phyloP scores from a whole-genome alignment of 371 early-diverging fungal species.

The Syncephalastrum racemosum region DNA sequence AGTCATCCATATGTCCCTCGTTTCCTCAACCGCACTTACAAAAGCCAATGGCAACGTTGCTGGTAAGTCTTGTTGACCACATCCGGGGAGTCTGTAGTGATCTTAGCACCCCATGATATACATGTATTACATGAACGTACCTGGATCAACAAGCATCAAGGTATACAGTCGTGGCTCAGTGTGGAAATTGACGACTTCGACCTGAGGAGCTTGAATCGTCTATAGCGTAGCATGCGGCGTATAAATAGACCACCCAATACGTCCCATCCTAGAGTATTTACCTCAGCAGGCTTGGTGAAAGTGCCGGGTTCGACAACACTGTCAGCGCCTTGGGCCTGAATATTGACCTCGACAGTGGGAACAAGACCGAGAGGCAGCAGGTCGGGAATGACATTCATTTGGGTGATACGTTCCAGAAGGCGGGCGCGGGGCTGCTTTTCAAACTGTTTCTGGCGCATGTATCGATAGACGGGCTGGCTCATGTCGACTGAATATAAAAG shows the following conservation, averaged over 20 bases:
- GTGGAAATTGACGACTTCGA: slow-evolving; percentile 67
- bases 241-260: not conserved
- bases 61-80: slow-evolving; percentile 59
- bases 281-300: slow-evolving; percentile 52
- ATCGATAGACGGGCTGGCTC: slow-evolving; percentile 70
- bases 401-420: slow-evolving; percentile 71
- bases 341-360: slow-evolving; percentile 51
- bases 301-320: slow-evolving; percentile 59
- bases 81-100: slow-evolving; percentile 57
- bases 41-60: slow-evolving; percentile 68
- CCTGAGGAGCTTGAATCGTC: slow-evolving; percentile 58
- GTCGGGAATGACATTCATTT: slow-evolving; percentile 84
- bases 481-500: slow-evolving; percentile 53
- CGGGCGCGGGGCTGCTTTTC: slow-evolving; percentile 59
- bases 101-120: not conserved
- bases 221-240: slow-evolving; percentile 8
- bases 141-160: slow-evolving; percentile 73
- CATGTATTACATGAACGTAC: slow-evolving; percentile 17
- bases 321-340: slow-evolving; percentile 36
- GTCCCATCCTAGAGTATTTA: slow-evolving; percentile 14
- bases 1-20: slow-evolving; percentile 4
- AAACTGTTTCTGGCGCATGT: slow-evolving; percentile 67
- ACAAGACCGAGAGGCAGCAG: slow-evolving; percentile 55
- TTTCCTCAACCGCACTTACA: slow-evolving; percentile 32
- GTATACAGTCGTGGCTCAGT: slow-evolving; percentile 70